Base-by-base conservation (phyloP, 1,284 basidiomycete species). In the Ustilago nuda region DNA sequence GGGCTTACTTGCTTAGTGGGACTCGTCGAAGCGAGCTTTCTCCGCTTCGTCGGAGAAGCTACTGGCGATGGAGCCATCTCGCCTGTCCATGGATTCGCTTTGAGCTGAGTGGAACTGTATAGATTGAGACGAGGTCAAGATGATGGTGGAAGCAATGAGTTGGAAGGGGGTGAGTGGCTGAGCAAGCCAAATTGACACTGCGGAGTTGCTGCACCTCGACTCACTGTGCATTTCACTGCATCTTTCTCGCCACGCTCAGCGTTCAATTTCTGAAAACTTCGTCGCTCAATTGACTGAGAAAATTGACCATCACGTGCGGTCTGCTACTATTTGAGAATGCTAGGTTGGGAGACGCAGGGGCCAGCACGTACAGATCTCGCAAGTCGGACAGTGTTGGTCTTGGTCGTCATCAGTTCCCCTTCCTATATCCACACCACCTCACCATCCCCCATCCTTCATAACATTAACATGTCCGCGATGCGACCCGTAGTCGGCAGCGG, bases 401-500 rank as follows among this genome's bases (percentile, higher is more conserved):
- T 56, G 41, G 43, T 53, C 48, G 23, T 46, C 61, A 45, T 19
- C 39, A 41, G 30, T 23, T 36, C 23, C 48, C 12, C 19, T n/a
- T 39, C 33, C 23, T n/a, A 5, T 23, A 37, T 19, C 32, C n/a
- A 46, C 33, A 36, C 35, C 27, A 36, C 59, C 33, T 32, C 61
- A 54, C 17, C 50, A 9, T 2, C 35, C 39, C 19, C n/a, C n/a
- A 12, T 13, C 23, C 48, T 30, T 19, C 53, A 30, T 45, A 57
- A 7, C 50, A 43, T 50, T 43, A 75, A 11, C 15, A 77, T 80
- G 70, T 72, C 72, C 56, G 56, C 56, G 64, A 54, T 55, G 56
- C 66, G 71, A 43, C 80, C 80, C 36, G 68, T 82, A 46, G 80
- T 82, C 32, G 80, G 80, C 61, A 75, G 72, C 55, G 76, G 70